Base-by-base conservation (phyloP, 768 basidiomycete species). In the Mycena epipterygia region DNA sequence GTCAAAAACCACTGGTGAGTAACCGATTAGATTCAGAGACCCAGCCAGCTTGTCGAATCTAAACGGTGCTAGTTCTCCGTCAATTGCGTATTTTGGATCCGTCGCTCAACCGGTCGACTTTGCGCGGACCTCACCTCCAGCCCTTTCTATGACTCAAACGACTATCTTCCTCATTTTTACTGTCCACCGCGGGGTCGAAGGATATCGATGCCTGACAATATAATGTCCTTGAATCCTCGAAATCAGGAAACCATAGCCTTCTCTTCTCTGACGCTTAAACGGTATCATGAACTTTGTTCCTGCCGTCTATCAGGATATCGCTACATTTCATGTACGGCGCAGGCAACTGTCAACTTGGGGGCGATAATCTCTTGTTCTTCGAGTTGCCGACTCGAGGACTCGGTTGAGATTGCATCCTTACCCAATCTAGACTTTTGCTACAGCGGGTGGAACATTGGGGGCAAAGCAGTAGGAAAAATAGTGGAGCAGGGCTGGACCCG, bases 331-430 rank as follows among this genome's bases (percentile, higher is more conserved):
- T 23, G 23, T 16, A 3, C 53, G 11, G 8, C 35, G 44, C 19
- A 23, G 8, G 13, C 23, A 17, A 13, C 23, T 5, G 13, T 57
- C 2, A 25, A 19, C 19, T 5, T 41, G 21, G 55, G 55, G 37
- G n/a, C 23, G 7, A 14, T 57, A 0, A 2, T 57, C 3, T 25
- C 2, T 14, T 57, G 53, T 37, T n/a, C 23, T 39, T 3, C 12
- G 3, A 9, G 33, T 19, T 0, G 6, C 9, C 58, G 5, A 1
- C 41, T 32, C 29, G 58, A 51, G 29, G 35, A 9, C 23, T 21
- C 8, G 19, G 48, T 62, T 19, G 49, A 62, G 25, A 37, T 62
- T 51, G 61, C 61, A 27, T 57, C 23, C 25, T 51, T 62, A 5
- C 12, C 16, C 16, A 8, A 37, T 39, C n/a, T 13, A 6, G 6